Evolutionary conservation across 768 basidiomycete genomes (phyloP).

Genomic region (Mycena pura): DNA sequence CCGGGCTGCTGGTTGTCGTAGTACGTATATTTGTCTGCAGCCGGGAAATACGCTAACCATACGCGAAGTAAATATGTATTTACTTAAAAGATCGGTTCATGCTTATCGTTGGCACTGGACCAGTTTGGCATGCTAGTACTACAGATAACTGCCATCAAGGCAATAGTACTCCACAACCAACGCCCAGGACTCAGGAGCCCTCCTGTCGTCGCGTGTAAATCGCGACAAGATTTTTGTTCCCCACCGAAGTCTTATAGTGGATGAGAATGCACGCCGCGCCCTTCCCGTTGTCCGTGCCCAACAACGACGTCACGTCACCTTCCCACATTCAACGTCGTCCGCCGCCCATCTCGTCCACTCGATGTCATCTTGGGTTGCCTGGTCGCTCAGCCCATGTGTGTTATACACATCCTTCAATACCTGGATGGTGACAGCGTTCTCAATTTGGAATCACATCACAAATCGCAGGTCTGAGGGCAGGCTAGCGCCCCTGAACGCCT

Average conservation of each 20-base stretch:
- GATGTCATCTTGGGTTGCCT: neutral
- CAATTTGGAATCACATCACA: neutral
- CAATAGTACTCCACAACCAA: neutral
- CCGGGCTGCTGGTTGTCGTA: too few species aligned
- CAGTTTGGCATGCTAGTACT: too few species aligned
- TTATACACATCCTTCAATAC: neutral
- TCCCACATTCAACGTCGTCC: neutral
- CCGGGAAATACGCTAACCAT: too few species aligned
- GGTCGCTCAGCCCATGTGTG: neutral
- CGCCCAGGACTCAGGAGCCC: neutral
- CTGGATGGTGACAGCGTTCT: neutral
- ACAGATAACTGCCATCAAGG: too few species aligned
- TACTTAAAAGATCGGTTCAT: too few species aligned
- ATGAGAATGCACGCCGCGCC: neutral
- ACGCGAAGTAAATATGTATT: too few species aligned
- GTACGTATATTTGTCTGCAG: too few species aligned
- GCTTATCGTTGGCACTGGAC: too few species aligned
- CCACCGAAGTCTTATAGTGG: neutral
- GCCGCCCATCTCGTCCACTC: neutral
- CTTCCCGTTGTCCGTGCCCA: neutral
- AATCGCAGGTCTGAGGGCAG: neutral
- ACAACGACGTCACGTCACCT: neutral
- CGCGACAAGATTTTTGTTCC: neutral
- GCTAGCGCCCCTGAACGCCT: neutral
- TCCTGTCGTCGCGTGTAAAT: neutral